Conservation (phyloP, 495 filamentous ascomycete genomes). For the Tuber brumale region DNA sequence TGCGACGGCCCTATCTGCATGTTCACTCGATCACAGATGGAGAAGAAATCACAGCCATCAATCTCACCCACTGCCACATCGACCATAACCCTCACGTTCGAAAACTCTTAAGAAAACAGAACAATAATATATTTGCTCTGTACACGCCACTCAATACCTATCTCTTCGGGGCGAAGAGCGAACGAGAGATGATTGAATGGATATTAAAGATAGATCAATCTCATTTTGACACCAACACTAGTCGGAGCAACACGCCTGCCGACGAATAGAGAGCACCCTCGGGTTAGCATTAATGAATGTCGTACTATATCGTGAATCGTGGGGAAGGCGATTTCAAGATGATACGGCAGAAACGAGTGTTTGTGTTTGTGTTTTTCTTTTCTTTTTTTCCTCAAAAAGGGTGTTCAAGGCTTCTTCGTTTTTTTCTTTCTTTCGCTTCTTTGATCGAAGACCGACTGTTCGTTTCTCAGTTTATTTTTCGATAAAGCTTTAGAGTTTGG, state of each 20-base stretch:
- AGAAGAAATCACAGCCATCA: conserved; percentile 83
- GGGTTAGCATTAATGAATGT: neutral
- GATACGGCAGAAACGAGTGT: conserved; percentile 1
- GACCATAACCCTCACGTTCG: conserved; percentile 84
- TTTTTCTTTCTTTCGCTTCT: neutral
- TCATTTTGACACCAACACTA: conserved; percentile 44
- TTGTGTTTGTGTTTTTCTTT: neutral
- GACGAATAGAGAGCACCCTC: conserved; percentile 7
- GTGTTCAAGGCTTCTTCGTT: neutral
- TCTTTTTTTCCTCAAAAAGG: neutral
- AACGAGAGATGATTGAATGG: conserved; percentile 90
- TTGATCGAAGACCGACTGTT: neutral
- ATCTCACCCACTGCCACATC: conserved; percentile 73
- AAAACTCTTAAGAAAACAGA: conserved; percentile 56
- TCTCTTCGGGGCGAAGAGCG: conserved; percentile 80
- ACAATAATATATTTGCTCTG: conserved; percentile 66
- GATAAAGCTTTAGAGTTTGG: conserved; percentile 1
- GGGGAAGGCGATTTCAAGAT: neutral
- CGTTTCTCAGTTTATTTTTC: neutral
- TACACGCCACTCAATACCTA: conserved; percentile 91
- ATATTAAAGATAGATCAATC: conserved; percentile 68
- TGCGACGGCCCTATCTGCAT: conserved; percentile 86
- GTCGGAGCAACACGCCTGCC: conserved; percentile 41
- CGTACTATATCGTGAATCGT: neutral
- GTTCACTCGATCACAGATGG: conserved; percentile 75